Base-by-base conservation (phyloP, 2,329 filamentous ascomycete species). In the Talaromyces rugulosus region DNA sequence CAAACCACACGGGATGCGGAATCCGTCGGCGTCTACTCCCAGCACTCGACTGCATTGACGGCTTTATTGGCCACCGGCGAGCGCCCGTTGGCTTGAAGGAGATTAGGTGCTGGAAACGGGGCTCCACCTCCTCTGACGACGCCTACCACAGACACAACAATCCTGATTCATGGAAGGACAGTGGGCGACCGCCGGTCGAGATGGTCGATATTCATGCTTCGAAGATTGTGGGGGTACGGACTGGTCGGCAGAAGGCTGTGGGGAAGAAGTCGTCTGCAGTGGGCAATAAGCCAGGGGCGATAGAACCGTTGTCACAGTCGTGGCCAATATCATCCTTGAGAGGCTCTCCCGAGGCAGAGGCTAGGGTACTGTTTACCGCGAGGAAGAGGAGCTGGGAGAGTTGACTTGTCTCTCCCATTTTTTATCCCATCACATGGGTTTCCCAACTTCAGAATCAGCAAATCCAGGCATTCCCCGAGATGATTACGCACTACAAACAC, bases 1-100 rank as follows among this genome's bases (percentile, higher is more conserved):
- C 66, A 1, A 74, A 75, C 59, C 78, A 80, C 58, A 67, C 68
- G 2, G 75, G 76, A 36, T 80, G 78, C 62, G 78, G 78, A 3
- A 70, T 79, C 14, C 68, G 76, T 23, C 77, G 76, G 30, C 73
- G 76, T 7, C 66, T 80, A 8, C 67, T 78, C 8, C 74, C 75
- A 3, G 66, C 75, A 2, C 66, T 80, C 5, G 75, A 77, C 42
- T 72, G 70, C 27, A 71, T 78, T 40, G 73, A 77, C 58, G 69
- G 71, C 23, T 77, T 75, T 60, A 66, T 75, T 3, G 67, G 69
- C 28, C 72, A 75, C 56, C 64, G 68, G 16, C 65, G 70, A 44
- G 74, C 69, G 11, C 60, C 76, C 30, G 62, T 76, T 3, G 74
- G 74, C 2, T 58, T 73, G n/a, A 42, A 28, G 14, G 65, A 66